Conservation (phyloP, 768 basidiomycete genomes). For the Boletellus emodensis region DNA sequence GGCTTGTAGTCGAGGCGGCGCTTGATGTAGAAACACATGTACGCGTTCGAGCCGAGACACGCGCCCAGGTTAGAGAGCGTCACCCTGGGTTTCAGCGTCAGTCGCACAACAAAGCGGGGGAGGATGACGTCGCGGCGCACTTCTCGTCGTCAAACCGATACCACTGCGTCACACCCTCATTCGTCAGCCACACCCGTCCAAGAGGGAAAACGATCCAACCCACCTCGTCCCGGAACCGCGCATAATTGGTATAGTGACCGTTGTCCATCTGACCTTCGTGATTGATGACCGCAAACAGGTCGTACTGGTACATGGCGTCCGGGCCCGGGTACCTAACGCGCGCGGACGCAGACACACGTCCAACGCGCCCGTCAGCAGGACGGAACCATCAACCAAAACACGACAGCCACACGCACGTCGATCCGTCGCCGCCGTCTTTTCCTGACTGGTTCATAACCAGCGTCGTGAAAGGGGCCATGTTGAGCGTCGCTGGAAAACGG, state of each 20-base stretch:
- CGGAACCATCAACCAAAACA: not conserved
- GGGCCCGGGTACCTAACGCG: conserved; percentile 55
- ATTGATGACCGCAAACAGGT: conserved; percentile 89
- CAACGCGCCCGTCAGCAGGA: not conserved
- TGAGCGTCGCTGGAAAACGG: conserved; percentile 75
- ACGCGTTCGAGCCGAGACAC: conserved; percentile 71
- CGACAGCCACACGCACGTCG: conserved; percentile 20
- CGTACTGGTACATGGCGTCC: conserved; percentile 77
- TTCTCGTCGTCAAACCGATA: conserved; percentile 94
- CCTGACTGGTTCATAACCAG: conserved; percentile 49
- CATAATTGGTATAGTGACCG: conserved; percentile 90
- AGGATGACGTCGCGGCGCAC: no score
- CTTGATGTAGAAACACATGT: conserved; percentile 97
- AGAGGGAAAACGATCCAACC: no score
- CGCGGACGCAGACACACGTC: no score
- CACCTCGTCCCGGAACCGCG: conserved; percentile 81
- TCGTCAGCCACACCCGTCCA: not conserved
- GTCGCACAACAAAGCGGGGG: no score
- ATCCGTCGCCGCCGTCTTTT: conserved; percentile 36
- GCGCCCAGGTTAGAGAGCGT: conserved; percentile 63
- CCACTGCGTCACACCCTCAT: conserved; percentile 50
- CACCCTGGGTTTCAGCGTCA: no score
- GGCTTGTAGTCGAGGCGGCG: conserved; percentile 83
- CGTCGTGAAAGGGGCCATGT: conserved; percentile 87
- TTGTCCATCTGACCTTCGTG: conserved; percentile 94